Conservation (phyloP, 2,329 filamentous ascomycete species). For the Neoarthrinium moseri region DNA sequence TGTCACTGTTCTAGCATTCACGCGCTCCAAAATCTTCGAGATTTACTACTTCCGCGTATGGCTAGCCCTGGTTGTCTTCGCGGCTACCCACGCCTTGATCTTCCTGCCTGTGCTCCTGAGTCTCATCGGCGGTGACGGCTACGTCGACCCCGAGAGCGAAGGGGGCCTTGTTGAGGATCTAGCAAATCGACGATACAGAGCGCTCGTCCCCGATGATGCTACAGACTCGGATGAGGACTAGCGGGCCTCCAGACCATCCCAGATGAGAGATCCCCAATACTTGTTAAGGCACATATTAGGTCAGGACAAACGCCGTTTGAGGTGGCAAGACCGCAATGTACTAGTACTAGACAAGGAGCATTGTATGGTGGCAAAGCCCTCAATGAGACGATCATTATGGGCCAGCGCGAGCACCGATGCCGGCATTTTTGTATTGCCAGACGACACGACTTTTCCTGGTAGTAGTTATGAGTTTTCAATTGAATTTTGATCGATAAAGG, state of each 20-base stretch:
- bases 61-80: constrained; percentile 87
- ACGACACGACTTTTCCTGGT: too few species aligned
- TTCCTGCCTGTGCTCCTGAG: constrained; percentile 90
- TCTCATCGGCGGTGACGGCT: constrained; percentile 81
- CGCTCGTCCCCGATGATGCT: constrained; percentile 71
- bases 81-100: constrained; percentile 82
- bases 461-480: too few species aligned
- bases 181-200: constrained; percentile 73
- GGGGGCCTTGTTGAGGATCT: constrained; percentile 89
- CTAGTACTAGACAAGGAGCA: too few species aligned
- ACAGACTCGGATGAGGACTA: constrained; percentile 48
- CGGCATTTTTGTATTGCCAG: too few species aligned
- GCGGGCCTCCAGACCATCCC: not conserved
- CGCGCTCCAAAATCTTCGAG: constrained; percentile 96
- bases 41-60: constrained; percentile 99
- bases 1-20: constrained; percentile 90
- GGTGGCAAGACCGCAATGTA: too few species aligned
- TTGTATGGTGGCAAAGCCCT: too few species aligned
- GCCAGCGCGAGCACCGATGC: too few species aligned
- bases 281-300: not conserved
- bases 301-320: not conserved
- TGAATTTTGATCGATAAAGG: too few species aligned
- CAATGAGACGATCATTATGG: too few species aligned
- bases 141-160: constrained; percentile 82
- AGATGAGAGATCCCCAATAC: not conserved